Base-by-base conservation (phyloP, 768 basidiomycete genomes). In the Amanita pallidorosea region DNA sequence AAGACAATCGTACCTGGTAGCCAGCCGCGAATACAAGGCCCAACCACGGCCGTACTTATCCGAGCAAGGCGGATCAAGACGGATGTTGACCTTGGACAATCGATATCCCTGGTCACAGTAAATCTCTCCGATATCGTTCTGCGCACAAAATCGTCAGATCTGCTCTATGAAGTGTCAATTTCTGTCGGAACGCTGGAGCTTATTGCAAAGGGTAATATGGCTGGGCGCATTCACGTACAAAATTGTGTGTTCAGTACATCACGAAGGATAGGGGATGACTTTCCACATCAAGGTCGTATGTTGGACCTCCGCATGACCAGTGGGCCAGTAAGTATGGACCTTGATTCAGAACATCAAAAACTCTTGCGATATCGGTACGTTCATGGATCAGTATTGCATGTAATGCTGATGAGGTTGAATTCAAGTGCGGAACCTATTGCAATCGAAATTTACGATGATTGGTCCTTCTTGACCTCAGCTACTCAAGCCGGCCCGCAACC, bases 1-100 rank as follows among this genome's bases (percentile, higher is more conserved):
- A 36, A 45, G 29, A 5, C 50, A 42, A 17, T n/a, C 5, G 20
- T 25, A 11, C 13, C 50, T 27, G n/a, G 25, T 27, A 47, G 49
- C 45, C 62, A 61, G 31, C 33, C 55, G 45, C 47, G 51, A 52
- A 61, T 62, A 52, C 72, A 72, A 56, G 72, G 70, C 8, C 69
- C 91, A 45, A 79, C 72, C 3, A 87, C 81, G 6, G 67, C 74
- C 1, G 62, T 89, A 22, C 69, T 93, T 12, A 58, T 92, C 49
- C 82, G 86, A 31, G 70, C 93, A 43, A 80, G 89, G 18, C 76
- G 75, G 44, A 79, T 93, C 49, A 76, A 77, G 29, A 68, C 96
- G 35, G 79, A 83, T 44, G 76, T 88, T 5, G 88, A 96, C 60
- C 77, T 97, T 23, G 90, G 90, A 7, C 86, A 88, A 59, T 86